A percentile compares a stretch with the other conserved stretches of the same genome.
phyloP scores from a whole-genome alignment of 176 grass and related monocot species.

The Aegilops tauschii region DNA sequence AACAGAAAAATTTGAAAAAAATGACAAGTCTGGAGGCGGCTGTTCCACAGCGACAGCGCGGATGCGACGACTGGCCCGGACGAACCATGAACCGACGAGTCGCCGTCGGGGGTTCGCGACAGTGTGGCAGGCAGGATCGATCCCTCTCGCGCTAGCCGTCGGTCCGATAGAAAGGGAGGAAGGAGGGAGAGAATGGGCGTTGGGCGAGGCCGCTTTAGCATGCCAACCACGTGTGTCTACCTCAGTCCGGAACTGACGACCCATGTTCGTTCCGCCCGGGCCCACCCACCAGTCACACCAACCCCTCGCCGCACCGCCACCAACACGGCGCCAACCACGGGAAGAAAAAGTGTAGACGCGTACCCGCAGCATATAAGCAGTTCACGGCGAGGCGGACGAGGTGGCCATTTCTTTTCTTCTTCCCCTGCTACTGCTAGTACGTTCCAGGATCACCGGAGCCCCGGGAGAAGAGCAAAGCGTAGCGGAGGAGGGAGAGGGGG shows the following conservation, averaged over 20 bases:
- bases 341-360: not conserved
- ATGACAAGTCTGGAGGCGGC: too few species aligned
- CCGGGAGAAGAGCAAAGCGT: not conserved
- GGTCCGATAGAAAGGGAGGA: not conserved
- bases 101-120: not conserved
- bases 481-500: not conserved
- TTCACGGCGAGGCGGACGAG: not conserved
- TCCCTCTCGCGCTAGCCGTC: not conserved
- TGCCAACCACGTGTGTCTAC: conserved; percentile 20
- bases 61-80: not conserved
- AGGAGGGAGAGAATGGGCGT: not conserved
- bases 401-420: not conserved
- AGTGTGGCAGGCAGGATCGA: not conserved
- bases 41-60: not conserved
- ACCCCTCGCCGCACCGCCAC: not conserved
- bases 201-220: conserved; percentile 14
- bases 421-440: not conserved
- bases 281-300: not conserved
- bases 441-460: conserved; percentile 35
- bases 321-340: not conserved
- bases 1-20: too few species aligned
- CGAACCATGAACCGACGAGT: not conserved
- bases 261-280: not conserved
- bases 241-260: not conserved
- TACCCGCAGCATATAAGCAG: not conserved